These are phyloP conservation scores for Trifolium subterraneum DNA, from an alignment of 306 rosid species.

Conservation along the genomic window DNA sequence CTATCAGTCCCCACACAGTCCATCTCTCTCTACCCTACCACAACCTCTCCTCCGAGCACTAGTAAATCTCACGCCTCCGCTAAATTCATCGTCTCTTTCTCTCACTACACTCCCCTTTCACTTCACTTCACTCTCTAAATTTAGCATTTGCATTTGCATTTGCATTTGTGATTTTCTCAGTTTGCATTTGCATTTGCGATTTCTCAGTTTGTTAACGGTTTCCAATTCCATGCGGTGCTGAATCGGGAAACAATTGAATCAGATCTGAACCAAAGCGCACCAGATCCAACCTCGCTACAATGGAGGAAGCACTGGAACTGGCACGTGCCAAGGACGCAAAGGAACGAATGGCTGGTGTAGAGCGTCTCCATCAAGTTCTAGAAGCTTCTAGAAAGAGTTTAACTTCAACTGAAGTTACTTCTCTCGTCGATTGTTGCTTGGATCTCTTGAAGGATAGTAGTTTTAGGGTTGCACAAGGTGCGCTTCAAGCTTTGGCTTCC, in stretches of 20 bases:
- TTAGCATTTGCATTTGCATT: conserved; percentile 20
- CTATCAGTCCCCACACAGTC: not conserved
- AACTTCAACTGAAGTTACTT: conserved; percentile 67
- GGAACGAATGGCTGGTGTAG: conserved; percentile 99
- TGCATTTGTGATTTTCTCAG: not conserved
- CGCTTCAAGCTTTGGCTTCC: conserved; percentile 92
- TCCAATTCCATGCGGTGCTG: conserved; percentile 25
- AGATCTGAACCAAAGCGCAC: conserved; percentile 48
- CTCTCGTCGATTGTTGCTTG: conserved; percentile 85
- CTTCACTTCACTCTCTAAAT: conserved; percentile 33
- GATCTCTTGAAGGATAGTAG: conserved; percentile 96
- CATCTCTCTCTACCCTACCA: not conserved
- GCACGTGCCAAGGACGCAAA: conserved; percentile 94
- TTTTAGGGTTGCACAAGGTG: conserved; percentile 93
- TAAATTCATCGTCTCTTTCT: not conserved
- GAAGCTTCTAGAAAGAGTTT: conserved; percentile 89
- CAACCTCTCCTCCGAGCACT: no score
- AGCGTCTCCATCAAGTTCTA: conserved; percentile 82
- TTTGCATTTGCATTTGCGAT: conserved; percentile 16
- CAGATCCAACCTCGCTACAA: conserved; percentile 50
- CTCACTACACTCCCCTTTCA: conserved; percentile 23
- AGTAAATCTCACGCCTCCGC: no score
- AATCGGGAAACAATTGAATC: conserved; percentile 1
- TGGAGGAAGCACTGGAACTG: conserved; percentile 98
- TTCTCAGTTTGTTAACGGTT: not conserved